Conservation (phyloP, 2,329 filamentous ascomycete species). For the Aspergillus texensis region DNA sequence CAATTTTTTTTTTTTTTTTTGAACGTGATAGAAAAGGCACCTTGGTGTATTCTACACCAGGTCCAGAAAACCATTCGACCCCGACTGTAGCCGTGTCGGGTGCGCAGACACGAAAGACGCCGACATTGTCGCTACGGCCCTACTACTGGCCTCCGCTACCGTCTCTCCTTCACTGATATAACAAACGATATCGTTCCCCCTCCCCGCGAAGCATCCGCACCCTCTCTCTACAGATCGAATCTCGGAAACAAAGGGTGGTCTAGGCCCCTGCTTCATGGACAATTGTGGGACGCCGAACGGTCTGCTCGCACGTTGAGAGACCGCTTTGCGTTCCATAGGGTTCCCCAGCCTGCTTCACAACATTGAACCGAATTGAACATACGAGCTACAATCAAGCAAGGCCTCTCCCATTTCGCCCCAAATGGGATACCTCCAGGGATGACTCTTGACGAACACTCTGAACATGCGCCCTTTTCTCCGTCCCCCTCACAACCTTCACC, state of each 20-base stretch:
- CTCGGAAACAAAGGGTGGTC: constrained; percentile 18
- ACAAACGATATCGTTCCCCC: neutral
- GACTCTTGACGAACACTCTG: constrained; percentile 42
- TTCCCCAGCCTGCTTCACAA: constrained; percentile 44
- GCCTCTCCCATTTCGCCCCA: constrained; percentile 21
- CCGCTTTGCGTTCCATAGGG: constrained; percentile 56
- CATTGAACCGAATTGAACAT: constrained; percentile 15
- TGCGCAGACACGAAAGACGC: neutral
- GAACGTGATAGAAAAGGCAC: neutral
- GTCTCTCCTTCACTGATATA: neutral
- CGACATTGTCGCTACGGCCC: neutral
- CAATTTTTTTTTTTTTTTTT: neutral
- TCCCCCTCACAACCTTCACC: constrained; percentile 37
- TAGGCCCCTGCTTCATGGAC: constrained; percentile 39
- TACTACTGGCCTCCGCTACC: neutral
- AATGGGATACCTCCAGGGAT: constrained; percentile 39
- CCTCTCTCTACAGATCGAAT: neutral
- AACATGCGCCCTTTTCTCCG: constrained; percentile 44
- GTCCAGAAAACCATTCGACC: neutral
- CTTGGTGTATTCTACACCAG: neutral
- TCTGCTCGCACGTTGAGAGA: constrained; percentile 52
- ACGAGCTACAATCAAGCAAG: constrained; percentile 17
- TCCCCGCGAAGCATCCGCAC: no score
- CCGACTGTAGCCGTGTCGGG: neutral
- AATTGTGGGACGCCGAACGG: constrained; percentile 54